Percentiles rank a stretch among this genome's conserved stretches.
Conservation (phyloP, 106 monocot genomes). For the Phalaenopsis aphrodite region DNA sequence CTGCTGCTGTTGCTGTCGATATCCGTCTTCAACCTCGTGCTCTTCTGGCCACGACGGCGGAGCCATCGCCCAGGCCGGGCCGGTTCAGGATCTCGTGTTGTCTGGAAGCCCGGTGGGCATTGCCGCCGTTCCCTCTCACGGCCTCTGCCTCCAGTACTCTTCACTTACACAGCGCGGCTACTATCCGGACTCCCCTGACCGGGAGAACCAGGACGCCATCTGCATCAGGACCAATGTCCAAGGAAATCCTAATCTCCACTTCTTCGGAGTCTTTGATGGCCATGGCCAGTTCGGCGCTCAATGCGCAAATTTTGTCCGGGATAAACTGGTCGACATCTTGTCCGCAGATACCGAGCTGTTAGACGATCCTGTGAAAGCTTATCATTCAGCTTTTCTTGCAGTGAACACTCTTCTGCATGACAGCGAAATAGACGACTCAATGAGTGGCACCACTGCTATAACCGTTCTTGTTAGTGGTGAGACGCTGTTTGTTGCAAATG, state of each 20-base stretch:
- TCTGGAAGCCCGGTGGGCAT: slow-evolving; percentile 15
- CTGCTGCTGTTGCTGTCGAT: background rate
- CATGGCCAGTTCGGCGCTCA: slow-evolving; percentile 61
- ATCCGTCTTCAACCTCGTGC: background rate
- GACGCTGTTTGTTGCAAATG: slow-evolving; percentile 61
- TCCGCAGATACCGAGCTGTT: slow-evolving; percentile 22
- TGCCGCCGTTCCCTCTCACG: slow-evolving; percentile 29
- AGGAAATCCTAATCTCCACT: slow-evolving; percentile 50
- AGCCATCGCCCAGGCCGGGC: slow-evolving; percentile 1
- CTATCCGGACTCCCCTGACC: slow-evolving; percentile 64
- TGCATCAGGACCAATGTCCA: slow-evolving; percentile 35
- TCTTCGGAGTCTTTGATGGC: slow-evolving; percentile 87
- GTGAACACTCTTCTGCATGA: slow-evolving; percentile 45
- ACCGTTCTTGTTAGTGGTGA: slow-evolving; percentile 53
- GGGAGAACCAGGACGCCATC: slow-evolving; percentile 65
- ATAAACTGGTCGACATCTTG: slow-evolving; percentile 35
- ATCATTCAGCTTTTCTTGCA: slow-evolving; percentile 28
- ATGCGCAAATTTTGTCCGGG: slow-evolving; percentile 55
- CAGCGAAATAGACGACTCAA: slow-evolving; percentile 63
- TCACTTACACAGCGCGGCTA: slow-evolving; percentile 49
- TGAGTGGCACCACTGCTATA: slow-evolving; percentile 87
- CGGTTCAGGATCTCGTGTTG: slow-evolving; percentile 11
- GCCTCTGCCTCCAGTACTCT: slow-evolving; percentile 41
- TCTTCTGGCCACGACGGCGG: background rate
- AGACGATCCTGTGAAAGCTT: slow-evolving; percentile 44